Base-by-base conservation (phyloP, 805 yeast species). In the Barnettozyma botsteinii region DNA sequence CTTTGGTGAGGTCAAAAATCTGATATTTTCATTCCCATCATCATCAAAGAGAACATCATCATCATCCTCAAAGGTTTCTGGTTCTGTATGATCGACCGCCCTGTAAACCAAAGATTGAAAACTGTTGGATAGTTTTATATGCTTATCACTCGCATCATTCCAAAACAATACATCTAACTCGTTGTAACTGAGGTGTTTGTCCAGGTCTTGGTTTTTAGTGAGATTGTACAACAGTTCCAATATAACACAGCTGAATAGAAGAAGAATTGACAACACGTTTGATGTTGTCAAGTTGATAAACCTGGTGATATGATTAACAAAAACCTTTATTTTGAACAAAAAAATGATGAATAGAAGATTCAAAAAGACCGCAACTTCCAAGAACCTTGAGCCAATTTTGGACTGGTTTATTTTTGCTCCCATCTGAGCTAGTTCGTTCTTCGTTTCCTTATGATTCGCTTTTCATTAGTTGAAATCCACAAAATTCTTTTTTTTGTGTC, bases 151-250 rank as follows among this genome's bases (percentile, higher is more conserved):
- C 4, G n/a, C 18, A 10, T 12, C 17, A 11, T 23, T 8, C 44
- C 44, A 37, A 21, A 41, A 41, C 20, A 41, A 22, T 7, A 12
- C 10, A 25, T 41, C 44, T 13, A 41, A 29, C 5, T 41, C 38
- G 14, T 28, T 33, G 22, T 41, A 41, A 19, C 21, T 32, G 12
- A 33, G n/a, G 13, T 2, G 11, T 6, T 17, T 3, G 11, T 25
- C 25, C 10, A 19, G 19, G 10, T 29, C 18, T 5, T 37, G 12
- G 15, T 22, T 27, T 10, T n/a, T 19, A 1, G 14, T 4, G 12
- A 27, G 4, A 9, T 41, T 38, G 22, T 41, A 41, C 8, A 37
- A 15, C n/a, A 41, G 7, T 3, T 25, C 44, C 9, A 41, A 23
- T 6, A 21, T 11, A 7, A 41, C 38, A 0, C 38, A 26, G 13